Base-by-base conservation (phyloP, 2,329 filamentous ascomycete genomes). In the Escovopsis sp. region DNA sequence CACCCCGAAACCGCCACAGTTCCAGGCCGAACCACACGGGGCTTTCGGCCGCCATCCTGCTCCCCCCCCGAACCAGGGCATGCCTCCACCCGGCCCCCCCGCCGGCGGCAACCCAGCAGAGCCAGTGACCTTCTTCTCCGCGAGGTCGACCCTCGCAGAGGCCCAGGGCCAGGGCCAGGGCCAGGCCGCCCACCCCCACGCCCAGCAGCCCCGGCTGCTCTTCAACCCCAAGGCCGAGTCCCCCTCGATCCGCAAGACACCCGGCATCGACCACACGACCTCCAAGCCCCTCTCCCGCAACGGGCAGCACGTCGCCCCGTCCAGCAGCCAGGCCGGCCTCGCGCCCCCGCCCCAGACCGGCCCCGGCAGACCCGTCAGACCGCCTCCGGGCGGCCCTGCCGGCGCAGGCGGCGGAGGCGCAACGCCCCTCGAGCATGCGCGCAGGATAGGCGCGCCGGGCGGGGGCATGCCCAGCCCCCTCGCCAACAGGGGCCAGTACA, bases 161-260 rank as follows among this genome's bases (percentile, higher is more conserved):
- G 30, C 33, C 28, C 43, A 65, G 70, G 44, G 56, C 80, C 5
- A 66, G 73, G 6, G 53, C 49, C 42, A 47, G 59, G 65, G 51
- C 46, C 45, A 60, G 46, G 39, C 68, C 49, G 47, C 66, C 3
- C 60, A 65, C 33, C 4, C 23, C 61, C 23, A 39, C n/a, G 10
- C 12, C 9, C 18, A 15, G 18, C 44, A 40, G 33, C 63, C 7
- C 65, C 49, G 65, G 23, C 69, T 75, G 11, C 65, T 70, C 23
- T 89, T 88, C 59, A 82, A 88, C 51, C 82, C 82, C 3, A 78
- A 78, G 45, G 71, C 77, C 6, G 82, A 88, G 53, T 85, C 80
- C 47, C 87, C 88, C 0, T 91, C 87, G 1, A 87, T 94, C 55
- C 77, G 85, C 47, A 88, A 89, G 57, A 95, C 89, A 0, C 82